Evolutionary conservation across 306 rosid species (phyloP).

Genomic region (Benincasa hispida): DNA sequence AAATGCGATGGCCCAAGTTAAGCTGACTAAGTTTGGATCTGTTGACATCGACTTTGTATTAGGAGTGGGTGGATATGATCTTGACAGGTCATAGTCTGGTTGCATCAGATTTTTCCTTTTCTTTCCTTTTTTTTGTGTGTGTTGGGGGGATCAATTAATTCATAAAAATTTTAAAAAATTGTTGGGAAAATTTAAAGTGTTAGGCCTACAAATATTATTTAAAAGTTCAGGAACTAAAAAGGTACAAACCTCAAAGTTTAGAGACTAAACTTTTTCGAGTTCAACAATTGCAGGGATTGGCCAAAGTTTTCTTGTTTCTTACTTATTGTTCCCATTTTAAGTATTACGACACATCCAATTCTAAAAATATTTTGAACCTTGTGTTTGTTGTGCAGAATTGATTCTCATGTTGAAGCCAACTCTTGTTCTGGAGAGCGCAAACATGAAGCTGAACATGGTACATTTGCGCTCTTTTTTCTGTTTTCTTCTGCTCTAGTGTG

Average conservation of each 20-base stretch:
- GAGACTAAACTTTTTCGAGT: too few species aligned
- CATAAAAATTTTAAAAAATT: too few species aligned
- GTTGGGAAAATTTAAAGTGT: too few species aligned
- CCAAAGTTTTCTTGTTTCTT: neutral
- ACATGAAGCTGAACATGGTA: constrained; percentile 51
- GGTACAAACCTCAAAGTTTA: too few species aligned
- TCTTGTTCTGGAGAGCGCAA: constrained; percentile 38
- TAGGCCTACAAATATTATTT: too few species aligned
- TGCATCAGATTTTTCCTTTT: neutral
- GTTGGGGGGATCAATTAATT: too few species aligned
- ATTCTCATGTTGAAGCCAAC: constrained; percentile 53
- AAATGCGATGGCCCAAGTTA: constrained; percentile 78
- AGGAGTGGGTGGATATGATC: constrained; percentile 95
- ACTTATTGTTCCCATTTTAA: neutral
- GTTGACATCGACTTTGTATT: constrained; percentile 85
- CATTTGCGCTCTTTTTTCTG: neutral
- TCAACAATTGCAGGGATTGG: too few species aligned
- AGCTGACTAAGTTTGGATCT: constrained; percentile 69
- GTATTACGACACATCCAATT: neutral
- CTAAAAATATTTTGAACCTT: constrained; percentile 3
- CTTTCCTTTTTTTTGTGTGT: too few species aligned
- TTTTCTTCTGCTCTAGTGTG: neutral
- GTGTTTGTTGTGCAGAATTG: constrained; percentile 51
- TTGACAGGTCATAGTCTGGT: constrained; percentile 44
- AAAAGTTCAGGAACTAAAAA: too few species aligned